Conservation (phyloP, 2,329 filamentous ascomycete genomes). For the Epichloe typhina region DNA sequence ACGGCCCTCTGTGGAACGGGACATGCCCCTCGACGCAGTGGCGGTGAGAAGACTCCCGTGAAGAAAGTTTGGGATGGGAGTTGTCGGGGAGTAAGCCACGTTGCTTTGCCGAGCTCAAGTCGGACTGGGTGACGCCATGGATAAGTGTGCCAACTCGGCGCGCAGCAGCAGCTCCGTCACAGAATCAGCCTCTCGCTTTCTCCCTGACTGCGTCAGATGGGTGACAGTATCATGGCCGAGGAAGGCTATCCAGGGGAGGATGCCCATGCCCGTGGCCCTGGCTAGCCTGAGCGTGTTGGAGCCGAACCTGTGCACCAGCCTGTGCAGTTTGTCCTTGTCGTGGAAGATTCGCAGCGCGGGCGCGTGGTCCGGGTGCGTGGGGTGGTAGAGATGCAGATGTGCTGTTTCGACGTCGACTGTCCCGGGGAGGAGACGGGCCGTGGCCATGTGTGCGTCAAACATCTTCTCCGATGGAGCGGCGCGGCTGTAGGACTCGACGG, state of each 20-base stretch:
- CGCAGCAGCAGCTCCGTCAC: conserved; percentile 26
- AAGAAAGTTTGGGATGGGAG: too few species aligned
- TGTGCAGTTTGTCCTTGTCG: conserved; percentile 18
- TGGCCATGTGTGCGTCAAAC: conserved; percentile 39
- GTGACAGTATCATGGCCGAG: conserved; percentile 35
- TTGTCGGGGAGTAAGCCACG: too few species aligned
- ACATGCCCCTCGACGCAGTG: too few species aligned
- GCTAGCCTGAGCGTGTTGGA: conserved; percentile 15
- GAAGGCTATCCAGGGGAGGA: conserved; percentile 23
- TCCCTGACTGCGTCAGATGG: conserved; percentile 27
- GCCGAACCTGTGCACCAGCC: conserved; percentile 13
- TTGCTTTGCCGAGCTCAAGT: conserved; percentile 7
- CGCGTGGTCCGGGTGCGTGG: conserved; percentile 32
- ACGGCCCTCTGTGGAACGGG: too few species aligned
- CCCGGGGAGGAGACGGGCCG: conserved; percentile 26
- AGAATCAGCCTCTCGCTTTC: conserved; percentile 26
- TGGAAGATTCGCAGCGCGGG: conserved; percentile 34
- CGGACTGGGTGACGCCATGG: conserved; percentile 12
- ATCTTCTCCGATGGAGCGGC: conserved; percentile 31
- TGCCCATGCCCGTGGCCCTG: conserved; percentile 18
- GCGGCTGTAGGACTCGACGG: conserved; percentile 33
- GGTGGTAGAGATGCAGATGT: conserved; percentile 42
- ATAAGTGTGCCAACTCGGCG: conserved; percentile 20
- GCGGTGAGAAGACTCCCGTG: too few species aligned
- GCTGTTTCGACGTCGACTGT: conserved; percentile 32